phyloP scores from a whole-genome alignment of 1,284 basidiomycete genomes.

The Rhodotorula sp. region DNA sequence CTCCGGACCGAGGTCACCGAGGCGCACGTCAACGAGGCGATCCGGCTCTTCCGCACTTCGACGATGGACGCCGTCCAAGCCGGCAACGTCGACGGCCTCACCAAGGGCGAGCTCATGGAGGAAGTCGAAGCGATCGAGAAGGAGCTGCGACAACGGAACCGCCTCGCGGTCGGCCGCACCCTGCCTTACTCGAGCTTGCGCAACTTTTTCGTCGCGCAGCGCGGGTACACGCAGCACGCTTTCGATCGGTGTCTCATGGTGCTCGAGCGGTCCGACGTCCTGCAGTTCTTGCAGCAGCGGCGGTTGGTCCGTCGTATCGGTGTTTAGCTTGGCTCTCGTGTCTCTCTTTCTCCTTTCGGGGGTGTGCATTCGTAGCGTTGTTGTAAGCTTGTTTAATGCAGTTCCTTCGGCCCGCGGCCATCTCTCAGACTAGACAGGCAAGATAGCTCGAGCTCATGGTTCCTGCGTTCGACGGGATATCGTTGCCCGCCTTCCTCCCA shows the following conservation, averaged over 20 bases:
- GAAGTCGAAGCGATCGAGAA: conserved; percentile 91
- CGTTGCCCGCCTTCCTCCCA: no score
- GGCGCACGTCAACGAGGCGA: conserved; percentile 97
- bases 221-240: conserved; percentile 88
- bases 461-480: no score
- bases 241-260: conserved; percentile 89
- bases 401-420: background rate
- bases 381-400: background rate
- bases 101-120: conserved; percentile 86
- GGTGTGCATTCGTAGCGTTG: background rate
- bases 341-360: background rate
- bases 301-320: conserved; percentile 42
- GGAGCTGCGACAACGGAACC: conserved; percentile 81
- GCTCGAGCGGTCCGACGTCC: conserved; percentile 90
- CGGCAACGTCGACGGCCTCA: conserved; percentile 86
- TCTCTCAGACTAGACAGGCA: background rate
- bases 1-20: conserved; percentile 80
- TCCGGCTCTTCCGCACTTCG: conserved; percentile 95
- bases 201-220: conserved; percentile 91
- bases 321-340: conserved; percentile 5
- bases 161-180: conserved; percentile 76
- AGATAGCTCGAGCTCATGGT: no score
- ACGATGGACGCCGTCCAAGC: conserved; percentile 99
- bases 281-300: conserved; percentile 67
- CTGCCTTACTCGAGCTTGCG: conserved; percentile 91